These are phyloP conservation scores for Acrodontium crateriforme DNA, from an alignment of 2,329 filamentous ascomycete genomes.

Conservation along the genomic window DNA sequence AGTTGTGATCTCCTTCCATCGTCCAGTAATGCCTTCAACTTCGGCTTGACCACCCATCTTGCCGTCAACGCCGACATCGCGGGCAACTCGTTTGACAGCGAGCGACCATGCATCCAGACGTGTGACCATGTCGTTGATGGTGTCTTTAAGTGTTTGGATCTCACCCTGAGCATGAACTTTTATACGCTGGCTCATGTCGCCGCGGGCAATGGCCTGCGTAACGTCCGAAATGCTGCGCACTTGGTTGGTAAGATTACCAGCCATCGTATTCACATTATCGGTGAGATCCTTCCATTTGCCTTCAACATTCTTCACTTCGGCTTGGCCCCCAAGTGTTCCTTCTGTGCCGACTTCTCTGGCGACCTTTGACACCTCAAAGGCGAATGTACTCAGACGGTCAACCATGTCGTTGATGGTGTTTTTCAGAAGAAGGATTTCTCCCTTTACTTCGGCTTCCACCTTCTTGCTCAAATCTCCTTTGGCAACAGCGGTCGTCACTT, in stretches of 20 bases:
- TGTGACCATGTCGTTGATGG: constrained; percentile 98
- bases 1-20: constrained; percentile 97
- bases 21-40: constrained; percentile 78
- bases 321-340: constrained; percentile 49
- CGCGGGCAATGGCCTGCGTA: constrained; percentile 87
- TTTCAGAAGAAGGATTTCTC: constrained; percentile 51
- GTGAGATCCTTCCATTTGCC: constrained; percentile 55
- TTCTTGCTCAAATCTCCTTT: constrained; percentile 39
- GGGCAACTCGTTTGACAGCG: constrained; percentile 87
- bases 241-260: constrained; percentile 45
- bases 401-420: constrained; percentile 68
- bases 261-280: constrained; percentile 48
- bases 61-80: constrained; percentile 91
- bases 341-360: constrained; percentile 52
- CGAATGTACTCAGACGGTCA: constrained; percentile 49
- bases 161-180: constrained; percentile 91
- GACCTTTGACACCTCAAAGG: constrained; percentile 52
- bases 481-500: constrained; percentile 39
- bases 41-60: constrained; percentile 98
- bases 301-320: constrained; percentile 50
- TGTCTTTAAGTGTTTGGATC: constrained; percentile 85
- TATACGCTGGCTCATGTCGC: constrained; percentile 91
- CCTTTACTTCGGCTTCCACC: constrained; percentile 38
- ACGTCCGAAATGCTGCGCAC: constrained; percentile 88
- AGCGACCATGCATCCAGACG: constrained; percentile 90